Base-by-base conservation (phyloP, 2,329 filamentous ascomycete species). In the Botrytis paeoniae region DNA sequence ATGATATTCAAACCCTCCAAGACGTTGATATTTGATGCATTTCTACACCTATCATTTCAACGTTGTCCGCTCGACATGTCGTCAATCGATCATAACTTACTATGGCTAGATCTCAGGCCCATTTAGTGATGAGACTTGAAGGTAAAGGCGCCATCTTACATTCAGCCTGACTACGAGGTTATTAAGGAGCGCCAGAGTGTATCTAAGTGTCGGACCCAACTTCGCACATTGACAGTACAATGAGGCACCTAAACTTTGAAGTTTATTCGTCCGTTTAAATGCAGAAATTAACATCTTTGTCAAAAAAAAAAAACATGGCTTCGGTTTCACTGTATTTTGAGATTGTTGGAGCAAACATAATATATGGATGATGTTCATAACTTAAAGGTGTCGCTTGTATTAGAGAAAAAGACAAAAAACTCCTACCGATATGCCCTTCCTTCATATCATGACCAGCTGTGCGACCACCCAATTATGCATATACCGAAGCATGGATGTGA, bases 321-420 rank as follows among this genome's bases (percentile, higher is more conserved):
- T 54, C 16, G 2, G 16, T 39, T 41, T 39, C 32, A 63, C n/a
- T 29, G n/a, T n/a, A 43, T 43, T 12, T 32, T 57, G 9, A 57
- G 41, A 12, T 14, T 18, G 16, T 41, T 22, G 29, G 18, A 25
- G 48, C 25, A 29, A 41, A 14, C 16, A 20, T 51, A 45, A 48
- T 57, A 16, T n/a, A 25, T 43, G n/a, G 8, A 41, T n/a, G 10
- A 16, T n/a, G 20, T n/a, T 25, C n/a, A 57, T 41, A 57, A 22
- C 35, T 32, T 57, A 41, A 41, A 59, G 8, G 18, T 25, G 18
- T 57, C 37, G 65, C 65, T 57, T 43, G 25, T 32, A 69, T 57
- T 69, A 69, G 48, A 69, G 35, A n/a, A 69, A 41, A 69, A 51
- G 39, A 64, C 39, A 12, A 41, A 43, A n/a, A 57, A 48, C 16